A percentile compares a stretch with the other conserved stretches of the same genome.
Evolutionary conservation across 2,329 filamentous ascomycete genomes (phyloP).

Genomic region (Mycocentrospora acerina): DNA sequence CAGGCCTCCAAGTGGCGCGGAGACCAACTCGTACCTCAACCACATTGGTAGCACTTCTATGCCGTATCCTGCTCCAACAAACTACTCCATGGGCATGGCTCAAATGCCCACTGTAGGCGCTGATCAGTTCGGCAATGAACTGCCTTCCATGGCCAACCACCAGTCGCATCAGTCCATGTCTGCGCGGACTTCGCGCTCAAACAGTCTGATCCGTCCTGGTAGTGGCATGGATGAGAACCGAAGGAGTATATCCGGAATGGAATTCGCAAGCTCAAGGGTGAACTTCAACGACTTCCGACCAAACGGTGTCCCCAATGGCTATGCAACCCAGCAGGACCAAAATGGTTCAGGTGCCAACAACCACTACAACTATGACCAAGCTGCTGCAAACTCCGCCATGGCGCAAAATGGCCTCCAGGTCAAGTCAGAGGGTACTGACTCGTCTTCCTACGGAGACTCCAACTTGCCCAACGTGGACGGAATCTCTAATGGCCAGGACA

Average conservation of each 20-base stretch:
- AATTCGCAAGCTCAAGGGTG: constrained; percentile 34
- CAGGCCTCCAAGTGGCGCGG: constrained; percentile 32
- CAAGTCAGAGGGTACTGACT: constrained; percentile 35
- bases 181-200: constrained; percentile 50
- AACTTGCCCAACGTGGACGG: constrained; percentile 40
- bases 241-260: constrained; percentile 39
- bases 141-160: constrained; percentile 42
- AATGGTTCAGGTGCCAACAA: constrained; percentile 21
- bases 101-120: constrained; percentile 35
- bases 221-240: constrained; percentile 41
- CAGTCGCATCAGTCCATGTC: constrained; percentile 49
- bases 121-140: constrained; percentile 40
- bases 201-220: constrained; percentile 50
- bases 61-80: constrained; percentile 31
- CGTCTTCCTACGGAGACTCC: constrained; percentile 34
- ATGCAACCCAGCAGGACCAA: constrained; percentile 28
- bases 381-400: constrained; percentile 34
- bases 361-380: constrained; percentile 38
- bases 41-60: constrained; percentile 37
- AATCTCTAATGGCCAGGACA: constrained; percentile 39
- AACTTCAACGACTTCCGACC: constrained; percentile 42
- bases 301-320: constrained; percentile 31
- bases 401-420: constrained; percentile 37
- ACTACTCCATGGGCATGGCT: constrained; percentile 38
- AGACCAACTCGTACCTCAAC: constrained; percentile 40